These are phyloP conservation scores for Austroboletus eburneus DNA, from an alignment of 768 basidiomycete species.

Conservation along the genomic window DNA sequence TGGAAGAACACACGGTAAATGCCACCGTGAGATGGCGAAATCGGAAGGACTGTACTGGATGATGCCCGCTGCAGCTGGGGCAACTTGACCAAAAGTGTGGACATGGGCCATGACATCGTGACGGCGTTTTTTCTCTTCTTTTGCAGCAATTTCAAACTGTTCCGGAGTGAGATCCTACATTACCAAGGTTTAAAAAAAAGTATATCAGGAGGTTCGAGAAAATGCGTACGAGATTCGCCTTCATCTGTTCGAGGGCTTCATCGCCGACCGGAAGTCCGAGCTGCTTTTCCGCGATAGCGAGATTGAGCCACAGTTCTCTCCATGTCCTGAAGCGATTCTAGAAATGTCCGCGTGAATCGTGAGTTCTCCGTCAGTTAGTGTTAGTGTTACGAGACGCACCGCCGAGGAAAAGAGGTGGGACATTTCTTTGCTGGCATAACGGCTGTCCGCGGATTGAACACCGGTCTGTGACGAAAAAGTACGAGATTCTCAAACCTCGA, in stretches of 20 bases:
- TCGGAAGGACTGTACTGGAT: conserved; percentile 64
- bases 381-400: conserved; percentile 44
- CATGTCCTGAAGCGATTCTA: conserved; percentile 95
- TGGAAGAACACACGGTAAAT: conserved; percentile 28
- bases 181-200: conserved; percentile 4
- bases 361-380: neutral
- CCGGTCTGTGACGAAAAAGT: no score
- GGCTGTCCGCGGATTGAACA: conserved; percentile 44
- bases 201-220: neutral
- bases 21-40: conserved; percentile 11
- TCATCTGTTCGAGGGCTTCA: conserved; percentile 92
- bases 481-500: conserved; percentile 51
- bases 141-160: conserved; percentile 88
- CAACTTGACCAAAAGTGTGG: conserved; percentile 91
- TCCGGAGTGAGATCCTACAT: conserved; percentile 73
- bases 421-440: conserved; percentile 99
- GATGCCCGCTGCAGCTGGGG: conserved; percentile 92
- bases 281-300: conserved; percentile 95
- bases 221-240: conserved; percentile 68
- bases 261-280: conserved; percentile 88
- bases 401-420: conserved; percentile 92
- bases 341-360: conserved; percentile 1
- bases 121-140: conserved; percentile 94
- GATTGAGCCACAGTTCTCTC: conserved; percentile 92
- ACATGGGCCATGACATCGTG: conserved; percentile 99